These are phyloP conservation scores for Seminavis robusta DNA, from an alignment of 108 stramenopile species.

Conservation along the genomic window DNA sequence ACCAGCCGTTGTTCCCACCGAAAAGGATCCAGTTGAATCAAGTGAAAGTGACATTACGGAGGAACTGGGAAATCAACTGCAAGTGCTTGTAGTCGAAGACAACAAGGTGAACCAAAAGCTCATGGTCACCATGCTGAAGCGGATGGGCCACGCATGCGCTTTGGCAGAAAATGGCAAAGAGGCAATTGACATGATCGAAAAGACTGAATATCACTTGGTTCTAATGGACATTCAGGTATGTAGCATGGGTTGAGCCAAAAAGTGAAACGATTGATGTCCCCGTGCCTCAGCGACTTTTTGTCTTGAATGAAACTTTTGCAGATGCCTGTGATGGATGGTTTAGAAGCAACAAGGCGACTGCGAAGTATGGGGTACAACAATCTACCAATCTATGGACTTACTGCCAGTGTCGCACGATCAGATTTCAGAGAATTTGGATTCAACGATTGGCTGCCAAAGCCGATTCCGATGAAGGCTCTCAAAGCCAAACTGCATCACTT, in stretches of 20 bases:
- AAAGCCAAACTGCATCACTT: conserved; percentile 18
- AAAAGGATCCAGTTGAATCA: conserved; percentile 16
- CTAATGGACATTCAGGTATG: conserved; percentile 41
- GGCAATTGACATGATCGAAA: conserved; percentile 25
- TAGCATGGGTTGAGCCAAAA: too few species aligned
- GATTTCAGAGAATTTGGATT: conserved; percentile 31
- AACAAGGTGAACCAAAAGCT: conserved; percentile 52
- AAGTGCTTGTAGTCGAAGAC: conserved; percentile 54
- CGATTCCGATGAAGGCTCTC: conserved; percentile 31
- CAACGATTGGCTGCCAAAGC: conserved; percentile 30
- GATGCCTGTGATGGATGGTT: conserved; percentile 52
- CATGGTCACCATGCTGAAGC: conserved; percentile 28
- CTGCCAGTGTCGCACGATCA: conserved; percentile 31
- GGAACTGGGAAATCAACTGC: neutral
- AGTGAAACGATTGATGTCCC: too few species aligned
- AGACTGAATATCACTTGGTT: conserved; percentile 23
- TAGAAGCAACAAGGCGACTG: conserved; percentile 38
- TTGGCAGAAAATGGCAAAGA: conserved; percentile 28
- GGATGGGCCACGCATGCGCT: conserved; percentile 27
- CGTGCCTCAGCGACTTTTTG: too few species aligned
- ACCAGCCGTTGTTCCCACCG: conserved; percentile 8
- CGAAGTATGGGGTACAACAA: conserved; percentile 29
- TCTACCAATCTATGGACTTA: conserved; percentile 47
- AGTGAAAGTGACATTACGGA: neutral
- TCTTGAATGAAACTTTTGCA: conserved; percentile 28